phyloP scores from a whole-genome alignment of 495 filamentous ascomycete genomes.

The Neurospora africana region DNA sequence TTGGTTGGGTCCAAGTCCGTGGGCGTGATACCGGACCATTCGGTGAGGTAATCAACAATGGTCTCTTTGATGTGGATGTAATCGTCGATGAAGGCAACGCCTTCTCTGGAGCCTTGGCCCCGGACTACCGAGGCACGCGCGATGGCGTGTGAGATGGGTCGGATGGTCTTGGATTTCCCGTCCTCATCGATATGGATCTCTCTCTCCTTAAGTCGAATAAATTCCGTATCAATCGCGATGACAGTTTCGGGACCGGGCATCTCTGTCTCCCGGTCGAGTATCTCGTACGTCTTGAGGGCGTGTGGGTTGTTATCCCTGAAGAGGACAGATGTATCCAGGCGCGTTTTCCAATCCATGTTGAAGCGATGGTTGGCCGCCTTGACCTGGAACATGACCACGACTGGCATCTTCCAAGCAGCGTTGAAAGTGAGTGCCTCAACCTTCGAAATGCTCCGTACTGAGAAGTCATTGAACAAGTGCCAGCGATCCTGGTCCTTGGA shows the following conservation, averaged over 20 bases:
- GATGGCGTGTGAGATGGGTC: slow-evolving; percentile 73
- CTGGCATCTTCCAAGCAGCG: slow-evolving; percentile 80
- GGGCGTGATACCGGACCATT: slow-evolving; percentile 78
- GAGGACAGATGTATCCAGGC: slow-evolving; percentile 70
- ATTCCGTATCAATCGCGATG: slow-evolving; percentile 90
- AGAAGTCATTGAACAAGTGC: slow-evolving; percentile 96
- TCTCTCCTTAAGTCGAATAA: slow-evolving; percentile 79
- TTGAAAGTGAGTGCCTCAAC: slow-evolving; percentile 85
- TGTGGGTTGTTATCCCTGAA: slow-evolving; percentile 46
- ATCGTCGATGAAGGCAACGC: slow-evolving; percentile 87
- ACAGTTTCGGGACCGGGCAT: slow-evolving; percentile 57
- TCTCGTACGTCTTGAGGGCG: slow-evolving; percentile 35
- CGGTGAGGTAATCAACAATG: slow-evolving; percentile 92
- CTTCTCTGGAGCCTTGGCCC: slow-evolving; percentile 63
- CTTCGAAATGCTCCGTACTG: slow-evolving; percentile 64
- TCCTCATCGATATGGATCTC: slow-evolving; percentile 91
- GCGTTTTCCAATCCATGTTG: slow-evolving; percentile 76
- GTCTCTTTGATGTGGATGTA: slow-evolving; percentile 85
- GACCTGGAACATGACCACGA: slow-evolving; percentile 73
- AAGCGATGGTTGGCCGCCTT: slow-evolving; percentile 63
- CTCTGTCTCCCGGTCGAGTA: slow-evolving; percentile 54
- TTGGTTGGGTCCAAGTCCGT: slow-evolving; percentile 69
- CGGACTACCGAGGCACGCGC: slow-evolving; percentile 83
- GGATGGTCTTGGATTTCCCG: slow-evolving; percentile 73
- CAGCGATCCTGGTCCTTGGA: slow-evolving; percentile 52